Evolutionary conservation across 805 yeast species (phyloP).

Genomic region (Wickerhamiella occidentalis): DNA sequence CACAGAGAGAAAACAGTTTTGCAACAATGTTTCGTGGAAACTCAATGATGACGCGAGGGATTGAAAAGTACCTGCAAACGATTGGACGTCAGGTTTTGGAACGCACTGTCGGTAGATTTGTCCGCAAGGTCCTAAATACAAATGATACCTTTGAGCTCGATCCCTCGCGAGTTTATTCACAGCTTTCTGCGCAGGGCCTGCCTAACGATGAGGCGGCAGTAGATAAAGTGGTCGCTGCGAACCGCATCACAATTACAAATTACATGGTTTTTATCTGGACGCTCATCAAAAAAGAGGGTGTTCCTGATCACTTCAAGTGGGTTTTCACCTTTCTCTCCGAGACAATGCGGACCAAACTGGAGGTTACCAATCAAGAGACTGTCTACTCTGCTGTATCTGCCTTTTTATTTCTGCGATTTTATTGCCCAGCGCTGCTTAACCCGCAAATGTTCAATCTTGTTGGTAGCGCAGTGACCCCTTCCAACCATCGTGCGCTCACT

Average conservation of each 20-base stretch:
- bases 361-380: conserved; percentile 7
- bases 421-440: conserved; percentile 84
- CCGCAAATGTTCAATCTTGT: conserved; percentile 76
- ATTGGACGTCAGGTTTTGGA: conserved; percentile 72
- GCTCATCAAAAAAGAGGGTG: conserved; percentile 15
- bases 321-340: conserved; percentile 17
- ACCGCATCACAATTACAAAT: conserved; percentile 37
- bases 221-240: conserved; percentile 35
- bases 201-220: conserved; percentile 29
- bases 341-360: conserved; percentile 12
- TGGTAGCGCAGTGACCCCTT: conserved; percentile 56
- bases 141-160: conserved; percentile 66
- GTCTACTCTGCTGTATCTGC: conserved; percentile 70
- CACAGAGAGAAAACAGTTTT: conserved; percentile 5
- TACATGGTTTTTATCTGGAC: conserved; percentile 27
- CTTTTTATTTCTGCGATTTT: conserved; percentile 67
- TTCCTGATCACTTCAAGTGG: conserved; percentile 21
- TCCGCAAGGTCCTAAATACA: conserved; percentile 39
- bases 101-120: conserved; percentile 57
- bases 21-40: conserved; percentile 68
- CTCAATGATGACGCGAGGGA: conserved; percentile 65
- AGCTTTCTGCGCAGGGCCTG: conserved; percentile 23
- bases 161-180: conserved; percentile 37
- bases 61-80: conserved; percentile 65
- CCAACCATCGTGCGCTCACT: conserved; percentile 65